A percentile compares a stretch with the other conserved stretches of the same genome.
Conservation (phyloP, 345 rosid species). For the Zanthoxylum bungeanum region DNA sequence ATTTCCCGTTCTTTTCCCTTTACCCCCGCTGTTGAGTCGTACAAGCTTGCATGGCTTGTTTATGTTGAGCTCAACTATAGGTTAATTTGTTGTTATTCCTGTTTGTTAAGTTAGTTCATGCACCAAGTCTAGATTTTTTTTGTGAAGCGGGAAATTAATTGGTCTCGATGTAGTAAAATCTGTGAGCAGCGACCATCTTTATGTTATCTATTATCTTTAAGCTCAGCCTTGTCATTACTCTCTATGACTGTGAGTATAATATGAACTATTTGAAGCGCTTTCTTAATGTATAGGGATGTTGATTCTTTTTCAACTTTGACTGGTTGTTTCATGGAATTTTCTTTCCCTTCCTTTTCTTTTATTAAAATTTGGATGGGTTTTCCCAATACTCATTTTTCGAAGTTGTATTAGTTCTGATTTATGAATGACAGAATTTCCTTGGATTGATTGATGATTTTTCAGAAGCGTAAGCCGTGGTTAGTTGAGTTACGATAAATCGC, state of each 20-base stretch:
- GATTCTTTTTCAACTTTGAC: background rate
- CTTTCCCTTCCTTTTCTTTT: background rate
- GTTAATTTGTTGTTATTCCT: conserved; percentile 10
- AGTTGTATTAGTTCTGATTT: conserved; percentile 32
- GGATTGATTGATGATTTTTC: conserved; percentile 24
- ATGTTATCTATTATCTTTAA: background rate
- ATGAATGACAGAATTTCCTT: conserved; percentile 42
- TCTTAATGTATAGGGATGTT: background rate
- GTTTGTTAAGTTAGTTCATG: conserved; percentile 11
- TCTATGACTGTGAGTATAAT: background rate
- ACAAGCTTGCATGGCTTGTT: conserved; percentile 18
- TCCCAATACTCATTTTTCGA: conserved; percentile 8
- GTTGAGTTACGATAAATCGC: conserved; percentile 25
- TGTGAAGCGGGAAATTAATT: conserved; percentile 26
- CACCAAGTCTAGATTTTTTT: conserved; percentile 14
- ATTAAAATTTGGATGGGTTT: conserved; percentile 10
- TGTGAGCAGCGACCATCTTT: conserved; percentile 1
- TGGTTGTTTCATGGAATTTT: conserved; percentile 9
- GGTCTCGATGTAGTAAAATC: conserved; percentile 7
- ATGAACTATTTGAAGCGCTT: background rate
- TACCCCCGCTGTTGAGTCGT: conserved; percentile 24
- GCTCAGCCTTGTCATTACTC: background rate
- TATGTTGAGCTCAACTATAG: conserved; percentile 21
- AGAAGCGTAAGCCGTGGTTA: conserved; percentile 29
- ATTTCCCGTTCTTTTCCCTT: background rate